Conservation (phyloP, 2,329 filamentous ascomycete species). For the Chrysoporthe cubensis region DNA sequence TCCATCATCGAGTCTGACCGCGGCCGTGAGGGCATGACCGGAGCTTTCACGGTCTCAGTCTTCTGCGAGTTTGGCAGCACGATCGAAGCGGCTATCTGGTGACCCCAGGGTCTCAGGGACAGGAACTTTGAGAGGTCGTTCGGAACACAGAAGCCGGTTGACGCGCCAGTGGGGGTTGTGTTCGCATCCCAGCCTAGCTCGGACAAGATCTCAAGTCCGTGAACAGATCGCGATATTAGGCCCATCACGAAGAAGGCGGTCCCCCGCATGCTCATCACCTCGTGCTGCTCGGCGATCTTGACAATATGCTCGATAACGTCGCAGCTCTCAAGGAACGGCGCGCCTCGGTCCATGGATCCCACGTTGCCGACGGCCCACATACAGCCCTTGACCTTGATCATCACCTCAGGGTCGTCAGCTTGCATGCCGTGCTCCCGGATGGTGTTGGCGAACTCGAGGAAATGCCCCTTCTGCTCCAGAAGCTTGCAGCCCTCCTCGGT, state of each 20-base stretch:
- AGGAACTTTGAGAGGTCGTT: conserved; percentile 78
- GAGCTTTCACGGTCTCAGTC: conserved; percentile 52
- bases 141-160: conserved; percentile 86
- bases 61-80: conserved; percentile 55
- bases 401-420: conserved; percentile 79
- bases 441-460: conserved; percentile 87
- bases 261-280: conserved; percentile 89
- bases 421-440: conserved; percentile 88
- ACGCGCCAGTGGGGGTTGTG: conserved; percentile 79
- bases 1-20: conserved; percentile 42
- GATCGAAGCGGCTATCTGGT: conserved; percentile 53
- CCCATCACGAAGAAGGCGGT: conserved; percentile 97
- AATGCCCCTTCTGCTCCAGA: conserved; percentile 90
- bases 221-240: conserved; percentile 86
- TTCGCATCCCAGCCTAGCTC: conserved; percentile 94
- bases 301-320: conserved; percentile 89
- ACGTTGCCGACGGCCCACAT: conserved; percentile 98
- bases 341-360: conserved; percentile 95
- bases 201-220: conserved; percentile 88
- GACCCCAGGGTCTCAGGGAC: conserved; percentile 66
- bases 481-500: conserved; percentile 91
- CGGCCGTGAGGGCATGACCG: conserved; percentile 46
- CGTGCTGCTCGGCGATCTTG: conserved; percentile 82
- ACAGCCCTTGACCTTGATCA: conserved; percentile 94
- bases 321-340: conserved; percentile 87